Evolutionary conservation across 1,139 yeast species (phyloP), one percentile per base, ranked within the genome.

Genomic region (Geotrichum candidum): DNA sequence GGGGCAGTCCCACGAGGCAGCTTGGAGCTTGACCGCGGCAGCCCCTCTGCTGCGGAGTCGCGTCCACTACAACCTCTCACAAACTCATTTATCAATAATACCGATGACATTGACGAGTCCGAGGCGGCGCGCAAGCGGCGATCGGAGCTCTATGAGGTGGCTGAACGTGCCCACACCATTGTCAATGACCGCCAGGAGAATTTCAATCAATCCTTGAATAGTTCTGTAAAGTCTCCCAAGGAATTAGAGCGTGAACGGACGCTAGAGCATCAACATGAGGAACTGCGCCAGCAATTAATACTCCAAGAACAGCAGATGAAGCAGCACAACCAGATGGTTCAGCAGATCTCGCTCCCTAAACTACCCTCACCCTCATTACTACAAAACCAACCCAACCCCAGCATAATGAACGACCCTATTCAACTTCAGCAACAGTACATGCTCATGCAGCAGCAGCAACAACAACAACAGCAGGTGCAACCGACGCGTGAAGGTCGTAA

Each of bases 211-310:
- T 18, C 18, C 18, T 18, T 18, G 18, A 35, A 11, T 11, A 35
- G 15, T 10, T 5, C 5, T 35, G 45, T 18, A 10, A 52, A 53
- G n/a, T 41, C 59, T 7, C 59, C 38, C 46, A 50, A 35, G 7
- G 54, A 58, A 10, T 11, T 60, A 18, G 64, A 60, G 35, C 57
- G 63, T 10, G 60, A 61, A 27, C 51, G 53, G 31, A 59, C 61
- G 2, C 48, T 61, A 18, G 63, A 62, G 51, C 33, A 58, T 11
- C 63, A 62, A 25, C 64, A 61, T 35, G 57, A 62, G 33, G 63
- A 60, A 46, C 33, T 61, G 9, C 31, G 52, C 7, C 61, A 63
- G 27, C 56, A 61, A 22, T 57, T 61, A 18, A 57, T 58, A 5
- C 18, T 53, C 4, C 61, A 59, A n/a, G 61, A 63, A 25, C 50